Conservation (phyloP, 1,284 basidiomycete species). For the Bondarzewia mesenterica region DNA sequence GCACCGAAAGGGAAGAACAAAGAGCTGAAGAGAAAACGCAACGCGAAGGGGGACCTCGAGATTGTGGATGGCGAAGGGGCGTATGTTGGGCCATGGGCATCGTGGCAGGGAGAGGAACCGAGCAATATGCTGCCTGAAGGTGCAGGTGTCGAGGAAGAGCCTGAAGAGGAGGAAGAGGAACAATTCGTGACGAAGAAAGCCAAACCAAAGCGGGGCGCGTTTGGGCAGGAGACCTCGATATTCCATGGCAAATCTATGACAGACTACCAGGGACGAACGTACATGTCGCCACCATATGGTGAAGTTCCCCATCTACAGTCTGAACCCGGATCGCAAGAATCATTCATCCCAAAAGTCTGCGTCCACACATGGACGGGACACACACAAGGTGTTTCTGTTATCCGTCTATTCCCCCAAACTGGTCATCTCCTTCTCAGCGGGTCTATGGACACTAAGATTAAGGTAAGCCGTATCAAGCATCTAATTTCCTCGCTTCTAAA, state of each 20-base stretch:
- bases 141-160: conserved; percentile 38
- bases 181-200: conserved; percentile 65
- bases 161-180: conserved; percentile 49
- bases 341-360: conserved; percentile 91
- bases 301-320: conserved; percentile 74
- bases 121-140: conserved; percentile 51
- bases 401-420: conserved; percentile 87
- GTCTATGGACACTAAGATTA: conserved; percentile 98
- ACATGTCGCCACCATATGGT: conserved; percentile 88
- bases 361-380: conserved; percentile 99
- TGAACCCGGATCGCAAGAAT: conserved; percentile 82
- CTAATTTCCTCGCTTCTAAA: no score
- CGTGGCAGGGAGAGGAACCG: conserved; percentile 81
- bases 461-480: conserved; percentile 51
- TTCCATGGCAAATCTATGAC: conserved; percentile 97
- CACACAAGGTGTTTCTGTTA: conserved; percentile 91
- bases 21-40: conserved; percentile 81
- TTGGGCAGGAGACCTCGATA: conserved; percentile 84
- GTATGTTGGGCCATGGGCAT: conserved; percentile 94
- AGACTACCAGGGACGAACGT: conserved; percentile 98
- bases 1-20: conserved; percentile 55
- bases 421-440: conserved; percentile 91
- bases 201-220: conserved; percentile 72
- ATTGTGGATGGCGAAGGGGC: conserved; percentile 84
- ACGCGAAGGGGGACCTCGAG: conserved; percentile 72